These are phyloP conservation scores for Globisporangium okanoganense DNA, from an alignment of 352 stramenopile species.

Conservation along the genomic window DNA sequence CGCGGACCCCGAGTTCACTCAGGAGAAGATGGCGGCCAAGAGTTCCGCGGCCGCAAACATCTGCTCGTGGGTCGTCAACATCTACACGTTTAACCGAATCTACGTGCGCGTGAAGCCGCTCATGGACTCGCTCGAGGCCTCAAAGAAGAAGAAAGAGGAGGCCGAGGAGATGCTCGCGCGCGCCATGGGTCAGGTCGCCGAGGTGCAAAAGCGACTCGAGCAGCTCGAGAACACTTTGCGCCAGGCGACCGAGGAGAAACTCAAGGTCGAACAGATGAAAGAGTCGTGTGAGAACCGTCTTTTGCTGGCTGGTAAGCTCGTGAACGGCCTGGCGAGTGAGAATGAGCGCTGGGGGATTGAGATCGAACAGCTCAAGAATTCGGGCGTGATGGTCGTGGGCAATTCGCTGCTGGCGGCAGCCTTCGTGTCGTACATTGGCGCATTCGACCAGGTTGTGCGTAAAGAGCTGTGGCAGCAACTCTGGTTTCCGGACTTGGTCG, in stretches of 20 bases:
- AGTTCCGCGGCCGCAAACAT: slow-evolving; percentile 95
- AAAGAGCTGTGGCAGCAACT: slow-evolving; percentile 77
- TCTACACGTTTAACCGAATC: slow-evolving; percentile 98
- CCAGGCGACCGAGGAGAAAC: slow-evolving; percentile 94
- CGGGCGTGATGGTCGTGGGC: slow-evolving; percentile 93
- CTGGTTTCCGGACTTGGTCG: slow-evolving; percentile 88
- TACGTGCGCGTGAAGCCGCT: slow-evolving; percentile 99
- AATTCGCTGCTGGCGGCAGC: slow-evolving; percentile 96
- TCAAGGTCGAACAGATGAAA: slow-evolving; percentile 95
- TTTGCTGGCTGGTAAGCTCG: slow-evolving; percentile 92
- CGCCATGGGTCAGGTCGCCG: slow-evolving; percentile 91
- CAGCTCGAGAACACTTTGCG: slow-evolving; percentile 92
- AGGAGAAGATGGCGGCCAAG: slow-evolving; percentile 96
- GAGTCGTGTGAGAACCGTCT: slow-evolving; percentile 92
- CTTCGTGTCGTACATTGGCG: slow-evolving; percentile 98
- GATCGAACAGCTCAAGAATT: slow-evolving; percentile 95
- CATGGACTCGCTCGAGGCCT: slow-evolving; percentile 96
- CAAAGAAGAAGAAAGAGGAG: slow-evolving; percentile 91
- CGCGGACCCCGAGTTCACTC: slow-evolving; percentile 92
- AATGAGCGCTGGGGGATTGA: slow-evolving; percentile 97
- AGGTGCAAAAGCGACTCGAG: slow-evolving; percentile 91
- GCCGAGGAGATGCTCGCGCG: slow-evolving; percentile 90
- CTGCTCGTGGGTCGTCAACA: slow-evolving; percentile 97
- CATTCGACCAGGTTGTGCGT: slow-evolving; percentile 93
- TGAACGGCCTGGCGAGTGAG: slow-evolving; percentile 94